Percentiles rank a stretch among this genome's conserved stretches.
Evolutionary conservation across 2,329 filamentous ascomycete genomes (phyloP).

Genomic region (Pyrenophora teres): DNA sequence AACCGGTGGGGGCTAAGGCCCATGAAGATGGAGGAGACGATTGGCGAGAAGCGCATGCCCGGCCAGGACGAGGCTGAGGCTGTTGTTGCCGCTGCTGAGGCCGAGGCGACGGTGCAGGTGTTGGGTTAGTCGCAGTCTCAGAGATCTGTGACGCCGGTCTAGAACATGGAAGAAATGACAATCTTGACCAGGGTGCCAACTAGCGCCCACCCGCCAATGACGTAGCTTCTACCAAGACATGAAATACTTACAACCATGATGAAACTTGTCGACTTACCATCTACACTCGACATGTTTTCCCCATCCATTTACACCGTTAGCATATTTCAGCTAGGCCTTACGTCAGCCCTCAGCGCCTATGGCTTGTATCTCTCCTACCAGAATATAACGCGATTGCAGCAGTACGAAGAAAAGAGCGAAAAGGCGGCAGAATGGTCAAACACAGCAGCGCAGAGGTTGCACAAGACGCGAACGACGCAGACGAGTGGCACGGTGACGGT

Average conservation of each 20-base stretch:
- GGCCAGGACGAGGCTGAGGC: slow-evolving; percentile 16
- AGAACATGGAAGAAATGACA: no score
- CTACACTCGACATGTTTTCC: background rate
- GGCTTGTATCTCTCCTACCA: slow-evolving; percentile 40
- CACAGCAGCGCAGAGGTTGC: slow-evolving; percentile 38
- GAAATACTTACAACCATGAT: background rate
- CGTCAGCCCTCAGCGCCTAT: slow-evolving; percentile 35
- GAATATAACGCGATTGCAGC: slow-evolving; percentile 43
- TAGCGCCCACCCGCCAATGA: no score
- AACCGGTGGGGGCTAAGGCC: slow-evolving; percentile 78
- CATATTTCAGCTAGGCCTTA: slow-evolving; percentile 21
- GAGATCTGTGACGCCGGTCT: background rate
- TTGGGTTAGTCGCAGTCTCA: background rate
- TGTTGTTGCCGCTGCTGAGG: slow-evolving; percentile 16
- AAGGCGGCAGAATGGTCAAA: slow-evolving; percentile 46
- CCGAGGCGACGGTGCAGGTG: slow-evolving; percentile 8
- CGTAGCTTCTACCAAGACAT: background rate
- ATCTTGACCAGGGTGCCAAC: no score
- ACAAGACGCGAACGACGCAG: slow-evolving; percentile 46
- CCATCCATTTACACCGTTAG: slow-evolving; percentile 1
- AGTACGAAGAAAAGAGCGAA: slow-evolving; percentile 43
- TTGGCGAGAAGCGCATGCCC: slow-evolving; percentile 36
- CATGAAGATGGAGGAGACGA: slow-evolving; percentile 60
- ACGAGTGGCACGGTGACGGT: slow-evolving; percentile 40
- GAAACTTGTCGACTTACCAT: background rate